phyloP scores from a whole-genome alignment of 768 basidiomycete genomes.

The Clathrus columnatus region DNA sequence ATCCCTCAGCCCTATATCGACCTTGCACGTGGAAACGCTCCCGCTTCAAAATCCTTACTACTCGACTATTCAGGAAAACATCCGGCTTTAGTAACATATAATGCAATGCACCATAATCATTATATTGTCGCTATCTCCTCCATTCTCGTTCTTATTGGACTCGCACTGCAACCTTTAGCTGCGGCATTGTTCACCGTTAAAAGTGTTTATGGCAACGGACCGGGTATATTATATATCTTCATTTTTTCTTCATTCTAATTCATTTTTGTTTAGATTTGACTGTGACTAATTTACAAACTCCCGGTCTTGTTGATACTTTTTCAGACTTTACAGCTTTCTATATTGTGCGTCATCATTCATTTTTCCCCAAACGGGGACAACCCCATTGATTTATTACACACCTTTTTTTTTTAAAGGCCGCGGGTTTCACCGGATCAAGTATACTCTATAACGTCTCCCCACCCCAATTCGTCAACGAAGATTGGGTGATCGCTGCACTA shows the following conservation, averaged over 20 bases:
- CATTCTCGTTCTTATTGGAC: slow-evolving; percentile 38
- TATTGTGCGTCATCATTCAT: slow-evolving; percentile 22
- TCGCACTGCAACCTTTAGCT: slow-evolving; percentile 45
- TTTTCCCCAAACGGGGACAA: neutral
- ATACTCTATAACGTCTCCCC: slow-evolving; percentile 37
- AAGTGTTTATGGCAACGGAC: slow-evolving; percentile 34
- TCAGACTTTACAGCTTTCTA: slow-evolving; percentile 39
- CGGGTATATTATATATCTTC: slow-evolving; percentile 25
- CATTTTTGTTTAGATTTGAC: slow-evolving; percentile 24
- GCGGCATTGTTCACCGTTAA: slow-evolving; percentile 41
- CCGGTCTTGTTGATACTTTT: slow-evolving; percentile 33
- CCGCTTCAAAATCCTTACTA: slow-evolving; percentile 42
- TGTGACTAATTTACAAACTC: slow-evolving; percentile 27
- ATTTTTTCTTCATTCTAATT: neutral
- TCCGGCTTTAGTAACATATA: neutral
- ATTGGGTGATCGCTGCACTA: slow-evolving; percentile 40
- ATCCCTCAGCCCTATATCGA: slow-evolving; percentile 43
- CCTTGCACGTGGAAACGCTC: slow-evolving; percentile 46
- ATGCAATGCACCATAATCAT: slow-evolving; percentile 29
- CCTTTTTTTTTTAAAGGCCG: slow-evolving; percentile 43
- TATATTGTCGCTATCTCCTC: slow-evolving; percentile 43
- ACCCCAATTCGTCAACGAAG: slow-evolving; percentile 37
- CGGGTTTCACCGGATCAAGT: slow-evolving; percentile 44
- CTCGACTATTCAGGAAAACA: slow-evolving; percentile 44
- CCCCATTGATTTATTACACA: too few species aligned